Evolutionary conservation across 2,329 filamentous ascomycete species (phyloP), one percentile per base, ranked within the genome.

Genomic region (Talaromyces sp.): DNA sequence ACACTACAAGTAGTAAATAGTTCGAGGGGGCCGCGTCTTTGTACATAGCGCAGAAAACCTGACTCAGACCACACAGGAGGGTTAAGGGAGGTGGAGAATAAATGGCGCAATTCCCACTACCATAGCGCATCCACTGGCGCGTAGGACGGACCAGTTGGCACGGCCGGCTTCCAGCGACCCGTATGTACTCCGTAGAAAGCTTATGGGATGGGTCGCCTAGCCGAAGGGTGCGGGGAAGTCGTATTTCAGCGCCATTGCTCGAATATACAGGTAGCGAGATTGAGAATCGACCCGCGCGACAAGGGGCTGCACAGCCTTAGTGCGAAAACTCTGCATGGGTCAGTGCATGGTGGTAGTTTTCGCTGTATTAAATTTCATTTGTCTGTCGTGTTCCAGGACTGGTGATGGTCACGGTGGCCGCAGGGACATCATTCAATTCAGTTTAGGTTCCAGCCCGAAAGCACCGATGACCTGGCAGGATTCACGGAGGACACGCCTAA

Each of bases 151-250:
- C 30, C 30, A 29, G 10, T 33, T 17, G 24, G 5, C 6, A 11
- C 16, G 7, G 39, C n/a, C 27, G 8, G 24, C 19, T n/a, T 33
- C n/a, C 14, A 11, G 17, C 19, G 24, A 22, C 32, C 32, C 24
- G 24, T 27, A 27, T 27, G 32, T 35, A 13, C 32, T 35, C 11
- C 24, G 24, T 42, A 29, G 7, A 27, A 47, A 44, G 36, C 39
- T 29, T 16, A 3, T 42, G 11, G 22, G 6, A 29, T 47, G 44
- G 36, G 47, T 54, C 56, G 29, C 36, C 24, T 49, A 57, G 47
- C 44, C 53, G 53, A 58, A 54, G 48, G 47, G 53, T 58, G 50
- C 53, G 56, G 56, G 56, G 54, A 54, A 52, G 49, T 35, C 45
- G 35, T 42, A 36, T 50, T 49, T 22, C 30, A 24, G n/a, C 11